Evolutionary conservation across 371 early-diverging fungal species (phyloP), one percentile per base, ranked within the genome.

Genomic region (Ecytonucleospora hepatopenaei): DNA sequence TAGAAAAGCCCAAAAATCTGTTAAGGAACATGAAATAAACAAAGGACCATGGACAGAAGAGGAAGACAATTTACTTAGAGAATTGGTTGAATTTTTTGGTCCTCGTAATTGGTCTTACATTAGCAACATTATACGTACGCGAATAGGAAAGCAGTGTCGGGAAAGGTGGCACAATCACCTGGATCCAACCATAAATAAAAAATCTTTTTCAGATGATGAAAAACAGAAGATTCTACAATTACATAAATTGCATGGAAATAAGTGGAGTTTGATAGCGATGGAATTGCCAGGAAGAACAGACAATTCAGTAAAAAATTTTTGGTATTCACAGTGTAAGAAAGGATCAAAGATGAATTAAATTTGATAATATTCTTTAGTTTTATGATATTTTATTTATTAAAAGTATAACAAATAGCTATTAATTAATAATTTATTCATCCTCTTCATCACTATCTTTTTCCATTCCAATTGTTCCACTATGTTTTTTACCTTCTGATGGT

Each of bases 151-250:
- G 59, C 81, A 81, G 67, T 81, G 81, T 63, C 64, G 81, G 56
- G 81, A 81, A 56, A 66, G 81, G 47, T 81, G 81, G 81, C 78
- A 81, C 55, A 80, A 79, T 59, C 81, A 81, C 62, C 56, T 81
- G 26, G 68, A 77, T 57, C 81, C 81, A 27, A 54, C 59, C 12
- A 77, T 81, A 49, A 75, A 62, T n/a, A 81, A 81, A 54, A 68
- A 55, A 5, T 79, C 81, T 32, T 80, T 81, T 59, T 71, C 70
- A 35, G 30, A 54, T 19, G 69, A 73, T 34, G 81, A 81, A 64
- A 71, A 77, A 32, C 23, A 23, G 16, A 48, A 72, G 32, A 78
- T 81, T 19, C 34, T 73, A 5, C 30, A 69, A 12, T 56, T 78
- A 32, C 80, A 81, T 28, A 64, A 35, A 23, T 71, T 65, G 28